A percentile compares a stretch with the other conserved stretches of the same genome.
These are phyloP conservation scores for Nakazawaea laoshanensis DNA, from an alignment of 805 yeast genomes.

Conservation along the genomic window DNA sequence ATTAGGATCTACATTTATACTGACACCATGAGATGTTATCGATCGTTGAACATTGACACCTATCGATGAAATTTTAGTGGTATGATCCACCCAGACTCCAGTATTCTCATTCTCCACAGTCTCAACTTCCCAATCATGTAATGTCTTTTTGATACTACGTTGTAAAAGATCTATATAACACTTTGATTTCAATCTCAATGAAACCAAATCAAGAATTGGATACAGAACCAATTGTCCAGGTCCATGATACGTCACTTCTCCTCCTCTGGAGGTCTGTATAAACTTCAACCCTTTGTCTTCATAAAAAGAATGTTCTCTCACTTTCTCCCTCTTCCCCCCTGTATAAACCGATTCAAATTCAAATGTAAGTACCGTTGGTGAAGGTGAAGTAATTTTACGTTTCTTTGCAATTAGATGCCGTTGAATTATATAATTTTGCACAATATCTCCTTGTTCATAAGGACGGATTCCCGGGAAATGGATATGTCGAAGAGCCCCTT, in stretches of 20 bases:
- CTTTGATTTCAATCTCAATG: conserved; percentile 43
- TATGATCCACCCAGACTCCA: conserved; percentile 73
- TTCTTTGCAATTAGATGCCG: not conserved
- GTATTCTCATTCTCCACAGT: conserved; percentile 59
- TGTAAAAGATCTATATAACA: conserved; percentile 44
- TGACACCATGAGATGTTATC: conserved; percentile 84
- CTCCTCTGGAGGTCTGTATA: conserved; percentile 84
- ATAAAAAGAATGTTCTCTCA: conserved; percentile 1
- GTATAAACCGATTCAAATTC: conserved; percentile 85
- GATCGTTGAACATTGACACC: conserved; percentile 83
- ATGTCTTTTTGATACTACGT: conserved; percentile 21
- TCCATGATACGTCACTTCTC: conserved; percentile 95
- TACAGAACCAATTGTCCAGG: conserved; percentile 90
- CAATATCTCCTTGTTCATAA: conserved; percentile 4
- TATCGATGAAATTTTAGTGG: conserved; percentile 72
- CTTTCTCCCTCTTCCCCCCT: conserved; percentile 77
- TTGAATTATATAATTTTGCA: conserved; percentile 1
- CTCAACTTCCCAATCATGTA: conserved; percentile 24
- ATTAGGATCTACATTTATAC: conserved; percentile 72
- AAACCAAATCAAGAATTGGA: conserved; percentile 63
- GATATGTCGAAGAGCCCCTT: conserved; percentile 2
- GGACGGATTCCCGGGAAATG: conserved; percentile 2
- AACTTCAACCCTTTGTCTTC: conserved; percentile 35
- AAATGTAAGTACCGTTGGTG: conserved; percentile 51
- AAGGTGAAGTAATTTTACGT: not conserved